These are phyloP conservation scores for Raphanus sativus DNA, from an alignment of 345 rosid species.

Conservation along the genomic window DNA sequence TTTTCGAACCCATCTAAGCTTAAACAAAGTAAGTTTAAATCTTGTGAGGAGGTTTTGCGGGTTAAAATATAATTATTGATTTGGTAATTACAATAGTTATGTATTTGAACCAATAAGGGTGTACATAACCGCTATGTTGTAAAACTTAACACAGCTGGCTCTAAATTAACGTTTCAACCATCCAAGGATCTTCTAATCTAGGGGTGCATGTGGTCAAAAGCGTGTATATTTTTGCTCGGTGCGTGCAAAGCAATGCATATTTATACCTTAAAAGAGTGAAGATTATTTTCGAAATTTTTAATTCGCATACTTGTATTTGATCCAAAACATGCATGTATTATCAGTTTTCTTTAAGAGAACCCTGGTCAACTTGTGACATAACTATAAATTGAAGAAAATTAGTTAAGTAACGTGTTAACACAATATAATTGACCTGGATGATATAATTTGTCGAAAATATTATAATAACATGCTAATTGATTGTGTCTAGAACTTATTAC, in stretches of 20 bases:
- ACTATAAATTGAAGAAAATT: background rate
- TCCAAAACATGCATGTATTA: background rate
- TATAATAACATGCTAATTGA: background rate
- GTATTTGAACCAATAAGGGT: background rate
- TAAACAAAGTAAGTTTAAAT: background rate
- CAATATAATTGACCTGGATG: background rate
- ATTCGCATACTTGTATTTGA: background rate
- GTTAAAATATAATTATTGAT: background rate
- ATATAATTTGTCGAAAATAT: background rate
- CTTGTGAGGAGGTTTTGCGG: background rate
- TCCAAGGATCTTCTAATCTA: background rate
- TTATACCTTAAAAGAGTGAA: background rate
- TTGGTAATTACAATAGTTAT: background rate
- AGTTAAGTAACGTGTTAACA: background rate
- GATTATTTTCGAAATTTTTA: background rate
- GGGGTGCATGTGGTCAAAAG: background rate
- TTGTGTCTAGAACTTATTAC: background rate
- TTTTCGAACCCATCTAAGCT: too few species aligned
- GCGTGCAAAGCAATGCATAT: background rate
- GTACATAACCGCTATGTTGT: too few species aligned
- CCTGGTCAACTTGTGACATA: background rate
- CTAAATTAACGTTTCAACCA: background rate
- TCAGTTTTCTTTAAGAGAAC: background rate
- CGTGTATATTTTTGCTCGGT: background rate
- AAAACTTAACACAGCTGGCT: background rate